Base-by-base conservation (phyloP, 805 yeast species). In the Candida manassasensis region DNA sequence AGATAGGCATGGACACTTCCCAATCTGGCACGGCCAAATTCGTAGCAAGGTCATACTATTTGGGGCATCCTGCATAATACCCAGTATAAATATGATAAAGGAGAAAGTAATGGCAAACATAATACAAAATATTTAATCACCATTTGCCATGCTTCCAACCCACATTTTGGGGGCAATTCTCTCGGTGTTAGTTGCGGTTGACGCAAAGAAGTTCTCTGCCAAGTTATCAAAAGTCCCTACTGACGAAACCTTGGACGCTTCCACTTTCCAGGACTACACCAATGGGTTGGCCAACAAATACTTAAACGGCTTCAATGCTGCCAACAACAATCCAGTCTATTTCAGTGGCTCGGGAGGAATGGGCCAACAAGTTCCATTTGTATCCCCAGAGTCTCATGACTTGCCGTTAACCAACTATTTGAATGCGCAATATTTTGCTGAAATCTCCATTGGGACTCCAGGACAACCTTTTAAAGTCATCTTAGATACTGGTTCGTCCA, bases 381-480 rank as follows among this genome's bases (percentile, higher is more conserved):
- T 70, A 27, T 37, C 43, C 22, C 35, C 44, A 31, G 42, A 35
- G 6, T 49, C 47, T 4, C 87, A 82, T 56, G 82, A 83, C 46
- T 72, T 86, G 32, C 97, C 97, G 10, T 75, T 93, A 59, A 81
- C 93, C 45, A 89, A 93, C 70, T 93, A 90, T 63, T 64, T 86
- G 66, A 93, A 93, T 59, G 97, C 97, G 28, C 98, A 93, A 68
- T 90, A 93, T 66, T 93, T 74, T 60, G 83, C 98, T 29, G 97
- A 90, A 55, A 84, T 93, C 50, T 70, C 79, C 39, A 54, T 93
- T 40, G 98, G 98, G 49, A 84, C 96, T 27, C 98, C 98, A 7
- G 86, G 84, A 33, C 98, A 93, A 69, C 59, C 75, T 12, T 93
- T 93, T 67, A 90, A 90, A 72, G 97, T 93, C 34, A 79, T 93